Base-by-base conservation (phyloP, 2,329 filamentous ascomycete genomes). In the Pseudogymnoascus sp. region DNA sequence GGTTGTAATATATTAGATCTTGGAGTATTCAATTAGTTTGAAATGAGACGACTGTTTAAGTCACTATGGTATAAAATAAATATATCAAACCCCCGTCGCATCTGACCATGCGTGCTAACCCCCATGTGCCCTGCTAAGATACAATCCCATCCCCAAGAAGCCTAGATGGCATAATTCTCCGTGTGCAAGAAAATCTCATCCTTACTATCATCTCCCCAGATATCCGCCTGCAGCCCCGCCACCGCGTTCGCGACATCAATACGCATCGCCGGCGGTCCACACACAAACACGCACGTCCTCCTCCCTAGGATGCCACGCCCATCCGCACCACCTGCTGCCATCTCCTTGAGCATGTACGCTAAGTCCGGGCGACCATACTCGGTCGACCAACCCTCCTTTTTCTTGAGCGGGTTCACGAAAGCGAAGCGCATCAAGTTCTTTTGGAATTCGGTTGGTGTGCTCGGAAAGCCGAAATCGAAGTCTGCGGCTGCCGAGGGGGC, bases 141-240 rank as follows among this genome's bases (percentile, higher is more conserved):
- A 60, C 31, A 60, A 37, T 37, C 31, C 59, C 11, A 60, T 28
- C 18, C 33, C 3, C 47, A 28, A 53, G 14, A 50, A 28, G 47
- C 21, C 14, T 75, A 96, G 66, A 96, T 80, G 61, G 92, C 90
- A 77, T 96, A 97, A 74, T 97, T 97, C 80, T 97, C 93, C 3
- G 92, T 90, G 78, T 97, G 93, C 74, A 97, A 76, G 74, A 92
- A 97, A 62, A 97, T 89, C 81, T 97, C 93, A 72, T 97, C 92
- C 56, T 89, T 83, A 69, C 83, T 82, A 35, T 87, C 84, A 69
- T 91, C 87, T 5, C 83, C 86, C 88, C 91, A 92, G 60, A 97
- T 92, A 74, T 88, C 85, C 25, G 84, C 84, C 80, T 97, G 93
- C 70, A 97, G 77, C 64, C 83, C 79, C 2, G 93, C 93, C 23